phyloP scores from a whole-genome alignment of 2,329 filamentous ascomycete genomes.

The Phyllachora maydis region DNA sequence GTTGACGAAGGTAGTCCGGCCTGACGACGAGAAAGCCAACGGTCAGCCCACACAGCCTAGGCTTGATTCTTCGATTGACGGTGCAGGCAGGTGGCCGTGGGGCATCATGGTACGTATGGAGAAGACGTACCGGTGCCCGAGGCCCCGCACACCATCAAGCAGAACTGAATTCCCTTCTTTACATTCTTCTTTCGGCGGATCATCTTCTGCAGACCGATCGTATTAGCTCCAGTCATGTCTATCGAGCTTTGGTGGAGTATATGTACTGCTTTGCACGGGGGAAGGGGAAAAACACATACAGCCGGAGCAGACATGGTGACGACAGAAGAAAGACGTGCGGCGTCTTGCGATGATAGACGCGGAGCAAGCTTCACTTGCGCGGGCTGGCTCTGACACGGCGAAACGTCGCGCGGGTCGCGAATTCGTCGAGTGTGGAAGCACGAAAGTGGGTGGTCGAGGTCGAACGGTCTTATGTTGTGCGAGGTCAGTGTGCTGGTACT shows the following conservation, averaged over 20 bases:
- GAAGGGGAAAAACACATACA: no score
- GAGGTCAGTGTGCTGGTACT: no score
- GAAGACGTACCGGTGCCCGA: conserved; percentile 77
- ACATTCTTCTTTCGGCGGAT: conserved; percentile 99
- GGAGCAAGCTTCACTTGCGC: no score
- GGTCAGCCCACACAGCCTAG: conserved; percentile 1
- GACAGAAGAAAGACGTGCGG: no score
- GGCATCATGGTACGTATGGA: no score
- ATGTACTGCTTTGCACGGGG: conserved; percentile 2
- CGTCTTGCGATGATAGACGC: no score
- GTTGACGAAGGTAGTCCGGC: conserved; percentile 97
- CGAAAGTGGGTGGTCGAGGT: no score
- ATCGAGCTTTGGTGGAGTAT: conserved; percentile 1
- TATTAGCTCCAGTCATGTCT: conserved; percentile 8
- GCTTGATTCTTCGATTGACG: conserved; percentile 5
- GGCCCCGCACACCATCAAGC: conserved; percentile 98
- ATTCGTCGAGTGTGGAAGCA: no score
- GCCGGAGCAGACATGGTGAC: conserved; percentile 9
- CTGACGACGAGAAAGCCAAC: conserved; percentile 20
- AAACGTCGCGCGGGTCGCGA: no score
- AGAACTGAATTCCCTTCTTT: conserved; percentile 99
- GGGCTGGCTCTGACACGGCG: no score
- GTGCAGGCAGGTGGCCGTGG: conserved; percentile 2
- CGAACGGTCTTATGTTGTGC: no score
- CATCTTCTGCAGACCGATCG: conserved; percentile 47